Evolutionary conservation across 495 filamentous ascomycete genomes (phyloP), one percentile per base, ranked within the genome.

Genomic region (Tetracladium marchalianum): DNA sequence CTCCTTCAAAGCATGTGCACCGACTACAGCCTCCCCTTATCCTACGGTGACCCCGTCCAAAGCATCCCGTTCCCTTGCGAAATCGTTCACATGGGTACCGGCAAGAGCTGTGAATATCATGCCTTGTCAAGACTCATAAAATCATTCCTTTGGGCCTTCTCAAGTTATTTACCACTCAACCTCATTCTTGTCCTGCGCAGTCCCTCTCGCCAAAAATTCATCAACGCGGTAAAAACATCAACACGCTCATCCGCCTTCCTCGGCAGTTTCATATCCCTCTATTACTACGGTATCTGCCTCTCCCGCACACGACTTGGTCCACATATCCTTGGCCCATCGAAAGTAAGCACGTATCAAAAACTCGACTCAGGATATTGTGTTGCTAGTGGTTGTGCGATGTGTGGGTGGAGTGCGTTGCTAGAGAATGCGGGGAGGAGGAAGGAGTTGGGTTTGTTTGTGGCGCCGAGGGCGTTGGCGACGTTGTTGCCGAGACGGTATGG

Each of bases 211-310:
- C 49, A 54, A 2, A 66, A 59, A 1, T 41, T 73, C 1, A 53
- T 50, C 16, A 64, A 65, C 13, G 82, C 84, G 2, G 24, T 84
- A 40, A 47, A 67, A 13, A 82, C 81, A 22, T 79, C 85, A 1
- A 59, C 72, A 10, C 78, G 84, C 37, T 92, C 86, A 12, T 90
- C 88, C 7, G 72, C 82, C 2, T 95, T 96, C 63, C 72, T 96
- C 1, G 87, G 80, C 1, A 69, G 82, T 0, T 95, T 93, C 61
- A 82, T 95, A 48, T 66, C 75, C 9, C 67, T 90, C 1, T 93
- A 92, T 52, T 96, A 90, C 65, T 95, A 95, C 61, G 78, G 80
- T 22, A 84, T 96, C 6, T 96, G 90, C 58, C 76, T 95, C 0
- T 72, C 83, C 2, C 76, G 90, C 31, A 90, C 84, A 2, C 69